Evolutionary conservation across 2,329 filamentous ascomycete genomes (phyloP).

Genomic region (Nannizziopsis barbatae): DNA sequence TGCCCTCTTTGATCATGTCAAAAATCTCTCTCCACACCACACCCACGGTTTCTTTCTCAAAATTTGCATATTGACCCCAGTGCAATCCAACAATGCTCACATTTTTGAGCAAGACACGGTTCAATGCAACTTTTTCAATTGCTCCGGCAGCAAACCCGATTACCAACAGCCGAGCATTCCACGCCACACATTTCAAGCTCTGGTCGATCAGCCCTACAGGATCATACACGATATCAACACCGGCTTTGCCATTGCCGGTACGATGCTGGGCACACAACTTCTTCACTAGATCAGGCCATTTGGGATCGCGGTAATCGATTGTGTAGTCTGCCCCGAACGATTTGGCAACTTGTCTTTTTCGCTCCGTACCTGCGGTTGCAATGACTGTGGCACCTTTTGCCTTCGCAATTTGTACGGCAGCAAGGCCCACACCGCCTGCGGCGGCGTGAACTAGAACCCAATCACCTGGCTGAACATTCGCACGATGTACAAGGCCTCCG

Average conservation of each 20-base stretch:
- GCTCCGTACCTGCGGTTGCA: slow-evolving; percentile 70
- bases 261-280: slow-evolving; percentile 43
- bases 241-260: slow-evolving; percentile 53
- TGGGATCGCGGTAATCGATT: slow-evolving; percentile 65
- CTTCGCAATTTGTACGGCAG: slow-evolving; percentile 88
- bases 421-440: slow-evolving; percentile 80
- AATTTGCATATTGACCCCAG: slow-evolving; percentile 73
- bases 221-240: slow-evolving; percentile 91
- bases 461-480: slow-evolving; percentile 66
- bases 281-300: slow-evolving; percentile 59
- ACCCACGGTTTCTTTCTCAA: slow-evolving; percentile 59
- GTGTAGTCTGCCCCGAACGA: slow-evolving; percentile 75
- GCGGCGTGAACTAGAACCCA: slow-evolving; percentile 85
- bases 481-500: slow-evolving; percentile 66
- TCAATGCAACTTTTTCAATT: slow-evolving; percentile 88
- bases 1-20: slow-evolving; percentile 62
- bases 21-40: slow-evolving; percentile 75
- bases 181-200: slow-evolving; percentile 81
- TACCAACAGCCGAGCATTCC: slow-evolving; percentile 80
- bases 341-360: slow-evolving; percentile 69
- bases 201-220: slow-evolving; percentile 81
- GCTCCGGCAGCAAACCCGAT: slow-evolving; percentile 78
- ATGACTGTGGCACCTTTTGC: slow-evolving; percentile 86
- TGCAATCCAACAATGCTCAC: slow-evolving; percentile 80
- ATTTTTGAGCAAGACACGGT: slow-evolving; percentile 87